Conservation (phyloP, 371 early-diverging fungal genomes). For the Encephalitozoon cuniculi region DNA sequence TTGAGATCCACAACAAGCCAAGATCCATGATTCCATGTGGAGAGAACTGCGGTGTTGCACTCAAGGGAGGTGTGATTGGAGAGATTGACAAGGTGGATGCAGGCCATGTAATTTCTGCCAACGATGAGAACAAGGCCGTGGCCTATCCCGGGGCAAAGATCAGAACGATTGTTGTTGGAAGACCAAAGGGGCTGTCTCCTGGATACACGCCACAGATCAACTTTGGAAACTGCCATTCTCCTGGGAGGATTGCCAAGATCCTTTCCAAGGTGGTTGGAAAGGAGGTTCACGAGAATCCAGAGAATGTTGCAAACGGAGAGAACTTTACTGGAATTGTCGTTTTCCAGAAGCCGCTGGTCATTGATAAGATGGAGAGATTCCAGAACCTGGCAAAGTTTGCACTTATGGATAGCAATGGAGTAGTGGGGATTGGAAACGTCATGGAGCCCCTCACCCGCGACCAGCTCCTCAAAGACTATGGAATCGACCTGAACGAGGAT, state of each 20-base stretch:
- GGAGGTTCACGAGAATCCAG: constrained; percentile 18
- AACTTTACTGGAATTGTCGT: constrained; percentile 41
- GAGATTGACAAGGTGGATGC: constrained; percentile 47
- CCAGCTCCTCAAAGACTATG: constrained; percentile 11
- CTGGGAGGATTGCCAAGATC: constrained; percentile 46
- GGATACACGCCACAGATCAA: constrained; percentile 59
- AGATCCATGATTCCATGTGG: constrained; percentile 45
- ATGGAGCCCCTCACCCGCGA: constrained; percentile 34
- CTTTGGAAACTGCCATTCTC: constrained; percentile 54
- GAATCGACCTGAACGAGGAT: neutral
- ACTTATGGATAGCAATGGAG: constrained; percentile 55
- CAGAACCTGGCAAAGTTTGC: constrained; percentile 58
- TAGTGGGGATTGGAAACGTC: constrained; percentile 56
- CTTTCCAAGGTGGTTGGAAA: constrained; percentile 10
- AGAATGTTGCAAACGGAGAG: constrained; percentile 26
- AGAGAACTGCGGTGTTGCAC: constrained; percentile 57
- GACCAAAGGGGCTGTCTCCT: constrained; percentile 42
- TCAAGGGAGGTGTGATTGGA: constrained; percentile 43
- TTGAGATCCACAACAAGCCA: constrained; percentile 57
- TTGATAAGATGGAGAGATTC: constrained; percentile 50
- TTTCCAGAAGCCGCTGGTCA: constrained; percentile 53
- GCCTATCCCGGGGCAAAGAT: constrained; percentile 33
- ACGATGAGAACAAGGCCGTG: constrained; percentile 33
- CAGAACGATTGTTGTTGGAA: constrained; percentile 42
- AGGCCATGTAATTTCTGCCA: constrained; percentile 54